These are phyloP conservation scores for Brassica juncea DNA, from an alignment of 345 rosid genomes.

Conservation along the genomic window DNA sequence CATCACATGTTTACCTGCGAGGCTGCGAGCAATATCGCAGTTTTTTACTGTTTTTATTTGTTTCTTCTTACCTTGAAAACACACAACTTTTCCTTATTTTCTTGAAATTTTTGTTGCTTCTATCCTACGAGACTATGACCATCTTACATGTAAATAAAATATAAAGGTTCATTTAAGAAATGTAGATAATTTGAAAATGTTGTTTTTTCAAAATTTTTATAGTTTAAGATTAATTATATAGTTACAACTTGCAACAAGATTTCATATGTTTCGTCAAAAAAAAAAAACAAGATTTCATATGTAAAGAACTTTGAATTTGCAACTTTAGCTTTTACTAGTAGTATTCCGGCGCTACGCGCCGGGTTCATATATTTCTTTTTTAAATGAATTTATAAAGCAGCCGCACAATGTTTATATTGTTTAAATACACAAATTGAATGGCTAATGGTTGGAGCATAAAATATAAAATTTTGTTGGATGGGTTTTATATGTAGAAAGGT, in stretches of 20 bases:
- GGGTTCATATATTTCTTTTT: too few species aligned
- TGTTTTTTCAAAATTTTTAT: too few species aligned
- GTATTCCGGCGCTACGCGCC: too few species aligned
- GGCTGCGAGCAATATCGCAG: not conserved
- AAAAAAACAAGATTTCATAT: too few species aligned
- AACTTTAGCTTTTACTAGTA: not conserved
- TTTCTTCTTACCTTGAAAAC: not conserved
- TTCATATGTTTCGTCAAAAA: too few species aligned
- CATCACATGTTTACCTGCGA: conserved; percentile 16
- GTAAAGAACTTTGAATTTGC: not conserved
- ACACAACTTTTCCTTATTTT: not conserved
- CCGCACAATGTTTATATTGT: too few species aligned
- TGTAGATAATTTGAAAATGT: not conserved
- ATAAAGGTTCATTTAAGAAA: not conserved
- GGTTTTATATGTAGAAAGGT: not conserved
- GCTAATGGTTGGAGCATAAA: too few species aligned
- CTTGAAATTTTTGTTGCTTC: not conserved
- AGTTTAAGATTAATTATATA: too few species aligned
- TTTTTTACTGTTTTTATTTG: not conserved
- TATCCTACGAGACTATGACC: not conserved
- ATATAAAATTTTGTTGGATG: too few species aligned
- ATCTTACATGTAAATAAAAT: not conserved
- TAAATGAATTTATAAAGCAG: too few species aligned
- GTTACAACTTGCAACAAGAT: too few species aligned
- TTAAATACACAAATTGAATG: too few species aligned